A percentile compares a stretch with the other conserved stretches of the same genome.
Conservation (phyloP, 805 yeast genomes). For the Wickerhamomyces rabaulensis region DNA sequence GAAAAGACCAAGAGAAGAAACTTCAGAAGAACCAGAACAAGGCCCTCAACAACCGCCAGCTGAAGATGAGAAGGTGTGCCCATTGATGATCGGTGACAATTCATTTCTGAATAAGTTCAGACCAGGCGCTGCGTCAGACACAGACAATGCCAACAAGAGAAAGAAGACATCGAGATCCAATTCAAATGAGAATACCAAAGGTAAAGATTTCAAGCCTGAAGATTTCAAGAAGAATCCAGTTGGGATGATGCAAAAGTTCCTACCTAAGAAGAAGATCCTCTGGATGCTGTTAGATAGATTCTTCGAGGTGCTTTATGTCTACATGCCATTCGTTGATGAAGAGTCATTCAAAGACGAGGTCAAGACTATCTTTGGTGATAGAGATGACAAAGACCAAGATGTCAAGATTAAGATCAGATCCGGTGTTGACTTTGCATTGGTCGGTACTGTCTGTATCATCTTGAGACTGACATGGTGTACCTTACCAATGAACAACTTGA, state of each 20-base stretch:
- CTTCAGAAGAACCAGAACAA: neutral
- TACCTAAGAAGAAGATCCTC: slow-evolving; percentile 52
- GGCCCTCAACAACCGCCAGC: neutral
- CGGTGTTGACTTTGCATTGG: slow-evolving; percentile 37
- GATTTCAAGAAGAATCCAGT: slow-evolving; percentile 25
- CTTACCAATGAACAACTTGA: slow-evolving; percentile 35
- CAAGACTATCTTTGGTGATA: slow-evolving; percentile 38
- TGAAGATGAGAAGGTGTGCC: slow-evolving; percentile 30
- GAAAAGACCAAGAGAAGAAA: neutral
- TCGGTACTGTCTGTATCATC: slow-evolving; percentile 48
- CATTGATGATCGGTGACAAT: slow-evolving; percentile 41
- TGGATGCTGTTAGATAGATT: slow-evolving; percentile 55
- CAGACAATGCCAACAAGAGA: slow-evolving; percentile 4
- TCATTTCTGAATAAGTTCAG: slow-evolving; percentile 12
- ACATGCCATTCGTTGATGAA: slow-evolving; percentile 65
- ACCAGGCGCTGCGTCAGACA: neutral
- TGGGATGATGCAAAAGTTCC: slow-evolving; percentile 32
- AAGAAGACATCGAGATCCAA: slow-evolving; percentile 12
- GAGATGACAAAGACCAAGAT: slow-evolving; percentile 25
- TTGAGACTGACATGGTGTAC: slow-evolving; percentile 54
- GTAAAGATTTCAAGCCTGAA: slow-evolving; percentile 12
- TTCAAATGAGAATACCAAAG: slow-evolving; percentile 11
- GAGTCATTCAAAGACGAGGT: slow-evolving; percentile 39
- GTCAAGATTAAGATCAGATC: slow-evolving; percentile 28
- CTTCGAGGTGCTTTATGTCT: slow-evolving; percentile 55